phyloP scores from a whole-genome alignment of 345 rosid genomes.

The Populus tremula region DNA sequence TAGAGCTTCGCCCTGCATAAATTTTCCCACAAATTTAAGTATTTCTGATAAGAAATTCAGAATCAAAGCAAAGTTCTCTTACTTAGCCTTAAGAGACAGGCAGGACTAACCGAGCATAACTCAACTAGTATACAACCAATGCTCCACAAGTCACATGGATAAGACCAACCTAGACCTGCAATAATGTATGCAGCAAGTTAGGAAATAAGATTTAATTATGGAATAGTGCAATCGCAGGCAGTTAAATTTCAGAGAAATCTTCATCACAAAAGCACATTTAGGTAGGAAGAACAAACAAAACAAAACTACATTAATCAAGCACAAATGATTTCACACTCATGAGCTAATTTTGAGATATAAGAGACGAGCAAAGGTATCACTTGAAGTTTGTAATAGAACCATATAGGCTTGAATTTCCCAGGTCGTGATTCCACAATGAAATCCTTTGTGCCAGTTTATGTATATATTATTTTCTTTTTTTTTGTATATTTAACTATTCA shows the following conservation, averaged over 20 bases:
- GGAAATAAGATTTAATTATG: background rate
- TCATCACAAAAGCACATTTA: background rate
- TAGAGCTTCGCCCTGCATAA: slow-evolving; percentile 19
- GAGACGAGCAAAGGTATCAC: background rate
- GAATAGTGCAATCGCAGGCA: background rate
- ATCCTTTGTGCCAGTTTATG: background rate
- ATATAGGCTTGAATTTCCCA: background rate
- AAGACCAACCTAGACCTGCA: slow-evolving; percentile 30
- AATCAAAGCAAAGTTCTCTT: background rate
- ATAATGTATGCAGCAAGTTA: too few species aligned
- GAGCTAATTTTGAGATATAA: too few species aligned
- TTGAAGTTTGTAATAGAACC: background rate
- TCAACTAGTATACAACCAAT: slow-evolving; percentile 27
- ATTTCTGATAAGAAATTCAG: slow-evolving; percentile 9
- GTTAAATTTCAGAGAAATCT: background rate
- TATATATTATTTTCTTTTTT: background rate
- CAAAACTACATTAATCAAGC: too few species aligned
- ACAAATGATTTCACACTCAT: too few species aligned
- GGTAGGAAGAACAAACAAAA: too few species aligned
- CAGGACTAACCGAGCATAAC: slow-evolving; percentile 18
- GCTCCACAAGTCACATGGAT: slow-evolving; percentile 33
- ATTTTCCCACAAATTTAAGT: background rate
- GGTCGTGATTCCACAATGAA: background rate
- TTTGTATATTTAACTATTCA: background rate
- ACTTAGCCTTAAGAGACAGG: background rate